Conservation (phyloP, 1,139 yeast genomes). For the Torulaspora globosa region DNA sequence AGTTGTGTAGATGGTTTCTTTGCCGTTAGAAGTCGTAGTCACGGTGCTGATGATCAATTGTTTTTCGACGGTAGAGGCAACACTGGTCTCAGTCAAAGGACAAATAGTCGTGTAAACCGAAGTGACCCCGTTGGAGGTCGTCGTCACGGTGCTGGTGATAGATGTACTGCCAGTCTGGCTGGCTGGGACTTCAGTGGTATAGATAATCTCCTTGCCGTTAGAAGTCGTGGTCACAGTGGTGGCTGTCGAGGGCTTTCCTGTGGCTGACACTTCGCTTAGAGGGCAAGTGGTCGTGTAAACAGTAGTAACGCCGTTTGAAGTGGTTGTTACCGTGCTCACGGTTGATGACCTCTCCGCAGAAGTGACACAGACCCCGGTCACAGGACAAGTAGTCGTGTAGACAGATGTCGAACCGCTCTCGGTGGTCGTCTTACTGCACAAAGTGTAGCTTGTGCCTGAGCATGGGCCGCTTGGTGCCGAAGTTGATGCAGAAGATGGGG, state of each 20-base stretch:
- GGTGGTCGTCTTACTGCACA: neutral
- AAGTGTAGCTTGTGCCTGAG: neutral
- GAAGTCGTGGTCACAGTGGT: neutral
- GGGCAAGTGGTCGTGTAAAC: neutral
- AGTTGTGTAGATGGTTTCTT: neutral
- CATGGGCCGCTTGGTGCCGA: neutral
- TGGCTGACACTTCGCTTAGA: neutral
- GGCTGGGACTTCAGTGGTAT: neutral
- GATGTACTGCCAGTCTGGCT: neutral
- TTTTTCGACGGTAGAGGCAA: neutral
- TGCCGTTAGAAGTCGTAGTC: slow-evolving; percentile 1
- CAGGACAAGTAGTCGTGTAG: neutral
- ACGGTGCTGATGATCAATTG: too few species aligned
- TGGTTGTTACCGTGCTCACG: neutral
- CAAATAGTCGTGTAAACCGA: too few species aligned
- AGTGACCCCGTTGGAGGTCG: slow-evolving; percentile 1
- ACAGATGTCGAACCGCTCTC: neutral
- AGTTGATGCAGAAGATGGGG: neutral
- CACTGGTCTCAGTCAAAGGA: too few species aligned
- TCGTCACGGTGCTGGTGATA: neutral
- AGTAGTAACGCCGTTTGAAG: neutral
- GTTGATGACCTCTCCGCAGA: neutral
- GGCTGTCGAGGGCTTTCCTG: neutral
- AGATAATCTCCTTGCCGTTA: neutral
- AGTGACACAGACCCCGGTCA: neutral